These are phyloP conservation scores for Catharanthus roseus DNA, from an alignment of 257 asterid genomes.

Conservation along the genomic window DNA sequence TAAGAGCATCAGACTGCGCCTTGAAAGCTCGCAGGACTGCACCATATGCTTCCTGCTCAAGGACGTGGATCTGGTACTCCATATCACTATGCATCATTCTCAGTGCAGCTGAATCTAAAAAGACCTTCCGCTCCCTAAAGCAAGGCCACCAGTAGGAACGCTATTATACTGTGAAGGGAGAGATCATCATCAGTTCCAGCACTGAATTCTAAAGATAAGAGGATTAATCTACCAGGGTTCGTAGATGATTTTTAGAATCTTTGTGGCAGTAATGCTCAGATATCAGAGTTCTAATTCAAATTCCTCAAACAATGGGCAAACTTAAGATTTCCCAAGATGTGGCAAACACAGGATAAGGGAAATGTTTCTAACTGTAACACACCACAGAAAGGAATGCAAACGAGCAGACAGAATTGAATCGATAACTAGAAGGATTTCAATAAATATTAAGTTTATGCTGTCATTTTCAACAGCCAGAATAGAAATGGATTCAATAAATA, in stretches of 20 bases:
- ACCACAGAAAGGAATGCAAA: background rate
- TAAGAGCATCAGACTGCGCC: slow-evolving; percentile 97
- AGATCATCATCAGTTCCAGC: slow-evolving; percentile 54
- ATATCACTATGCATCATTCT: slow-evolving; percentile 57
- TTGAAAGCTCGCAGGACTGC: slow-evolving; percentile 93
- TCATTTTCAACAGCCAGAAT: background rate
- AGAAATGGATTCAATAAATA: background rate
- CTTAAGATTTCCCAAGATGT: background rate
- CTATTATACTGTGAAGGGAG: slow-evolving; percentile 41
- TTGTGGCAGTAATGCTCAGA: background rate
- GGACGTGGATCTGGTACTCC: slow-evolving; percentile 81
- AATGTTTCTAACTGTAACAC: too few species aligned
- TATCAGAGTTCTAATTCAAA: background rate
- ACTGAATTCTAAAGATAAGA: slow-evolving; percentile 18
- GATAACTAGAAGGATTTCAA: background rate
- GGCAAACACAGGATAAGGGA: background rate
- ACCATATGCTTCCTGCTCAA: slow-evolving; percentile 94
- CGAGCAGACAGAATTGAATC: background rate
- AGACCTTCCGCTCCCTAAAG: slow-evolving; percentile 48
- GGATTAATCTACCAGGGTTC: too few species aligned
- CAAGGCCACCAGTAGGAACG: slow-evolving; percentile 38
- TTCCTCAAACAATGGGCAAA: background rate
- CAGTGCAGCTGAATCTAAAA: slow-evolving; percentile 40
- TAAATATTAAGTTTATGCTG: background rate
- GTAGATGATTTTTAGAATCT: background rate